Conservation (phyloP, 192 early-diverging fungal species). For the Podila verticillata region DNA sequence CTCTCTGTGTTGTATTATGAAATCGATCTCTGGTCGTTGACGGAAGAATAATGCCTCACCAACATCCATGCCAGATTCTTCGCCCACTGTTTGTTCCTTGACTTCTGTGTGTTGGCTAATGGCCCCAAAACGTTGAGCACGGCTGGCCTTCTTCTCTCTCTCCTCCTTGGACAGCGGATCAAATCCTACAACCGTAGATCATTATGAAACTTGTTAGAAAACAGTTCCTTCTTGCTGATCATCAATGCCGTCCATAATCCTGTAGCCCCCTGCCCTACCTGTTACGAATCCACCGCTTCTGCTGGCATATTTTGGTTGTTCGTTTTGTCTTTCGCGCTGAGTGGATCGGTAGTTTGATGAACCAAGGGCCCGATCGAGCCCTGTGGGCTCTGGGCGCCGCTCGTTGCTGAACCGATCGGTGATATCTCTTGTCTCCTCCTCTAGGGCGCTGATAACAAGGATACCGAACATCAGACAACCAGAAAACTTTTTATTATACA, state of each 20-base stretch:
- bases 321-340: conserved; percentile 1
- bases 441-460: conserved; percentile 11
- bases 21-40: background rate
- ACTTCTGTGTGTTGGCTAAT: background rate
- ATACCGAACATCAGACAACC: background rate
- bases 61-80: conserved; percentile 36
- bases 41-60: conserved; percentile 13
- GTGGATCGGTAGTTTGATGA: background rate
- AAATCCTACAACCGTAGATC: conserved; percentile 13
- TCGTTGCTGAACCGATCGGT: conserved; percentile 30
- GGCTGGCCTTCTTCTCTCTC: conserved; percentile 30
- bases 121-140: conserved; percentile 34
- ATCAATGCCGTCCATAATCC: background rate
- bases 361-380: conserved; percentile 28
- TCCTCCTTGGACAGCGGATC: conserved; percentile 45
- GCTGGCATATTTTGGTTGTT: conserved; percentile 25
- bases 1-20: background rate
- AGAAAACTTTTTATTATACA: too few relatives aligned
- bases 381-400: conserved; percentile 28
- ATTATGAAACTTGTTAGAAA: background rate
- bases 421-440: conserved; percentile 41
- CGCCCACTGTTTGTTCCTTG: conserved; percentile 19
- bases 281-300: conserved; percentile 40
- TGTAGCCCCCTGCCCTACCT: conserved; percentile 9
- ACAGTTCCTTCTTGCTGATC: too few relatives aligned